phyloP scores from a whole-genome alignment of 1,139 yeast species.

The Debaryomycetaceae sp. region DNA sequence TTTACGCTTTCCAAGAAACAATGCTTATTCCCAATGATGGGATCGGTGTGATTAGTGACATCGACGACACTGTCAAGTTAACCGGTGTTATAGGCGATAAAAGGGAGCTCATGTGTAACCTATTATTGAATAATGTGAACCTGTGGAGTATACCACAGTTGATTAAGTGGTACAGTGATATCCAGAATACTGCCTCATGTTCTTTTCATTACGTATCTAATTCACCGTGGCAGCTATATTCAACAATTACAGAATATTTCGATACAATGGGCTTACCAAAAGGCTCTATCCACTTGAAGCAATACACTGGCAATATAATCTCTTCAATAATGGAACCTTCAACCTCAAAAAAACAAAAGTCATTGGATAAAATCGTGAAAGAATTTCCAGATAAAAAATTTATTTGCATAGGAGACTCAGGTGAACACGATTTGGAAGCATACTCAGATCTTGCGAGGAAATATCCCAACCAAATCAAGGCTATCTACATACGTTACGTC shows the following conservation, averaged over 20 bases:
- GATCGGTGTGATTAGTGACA: constrained; percentile 79
- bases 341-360: constrained; percentile 69
- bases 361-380: constrained; percentile 58
- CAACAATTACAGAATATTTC: constrained; percentile 61
- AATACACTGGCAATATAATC: constrained; percentile 76
- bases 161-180: constrained; percentile 59
- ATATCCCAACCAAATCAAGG: constrained; percentile 62
- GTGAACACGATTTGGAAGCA: constrained; percentile 93
- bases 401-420: constrained; percentile 89
- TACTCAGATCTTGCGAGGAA: constrained; percentile 65
- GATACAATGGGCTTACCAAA: constrained; percentile 56
- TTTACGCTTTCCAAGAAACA: constrained; percentile 45
- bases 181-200: constrained; percentile 38
- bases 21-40: constrained; percentile 47
- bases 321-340: constrained; percentile 85
- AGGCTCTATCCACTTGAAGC: constrained; percentile 82
- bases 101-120: constrained; percentile 73
- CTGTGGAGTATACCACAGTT: constrained; percentile 74
- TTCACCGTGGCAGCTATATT: constrained; percentile 87
- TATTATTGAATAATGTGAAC: constrained; percentile 61
- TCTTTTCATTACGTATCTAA: constrained; percentile 90
- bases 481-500: constrained; percentile 80
- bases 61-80: constrained; percentile 88
- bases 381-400: constrained; percentile 81
- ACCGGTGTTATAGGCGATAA: constrained; percentile 91